Evolutionary conservation across 495 filamentous ascomycete genomes (phyloP), one percentile per base, ranked within the genome.

Genomic region (Jackrogersella multiformis): DNA sequence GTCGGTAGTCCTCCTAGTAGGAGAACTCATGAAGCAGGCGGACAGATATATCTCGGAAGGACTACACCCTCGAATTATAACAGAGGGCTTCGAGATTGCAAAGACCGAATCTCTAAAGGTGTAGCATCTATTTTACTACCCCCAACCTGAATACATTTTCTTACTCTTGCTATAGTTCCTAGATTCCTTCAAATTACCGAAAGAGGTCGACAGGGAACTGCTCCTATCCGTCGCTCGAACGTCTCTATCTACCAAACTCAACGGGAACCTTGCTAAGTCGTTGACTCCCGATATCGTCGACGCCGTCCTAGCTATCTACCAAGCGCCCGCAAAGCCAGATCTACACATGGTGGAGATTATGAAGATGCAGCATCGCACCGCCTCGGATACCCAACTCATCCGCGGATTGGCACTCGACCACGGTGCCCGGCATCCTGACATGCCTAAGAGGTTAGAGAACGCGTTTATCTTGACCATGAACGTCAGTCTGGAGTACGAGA

Each of bases 331-430:
- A 66, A 98, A 97, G 81, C 95, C 95, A 44, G 95, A 99, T 77
- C 79, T 99, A 64, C 94, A 98, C 80, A 99, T 99, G 95, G 85
- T 99, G 66, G 95, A 99, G 79, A 97, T 99, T 68, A 98, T 98
- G 96, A 97, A 96, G 75, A 99, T 99, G 95, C 95, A 98, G 77
- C 95, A 99, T 81, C 92, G 94, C 58, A 91, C 90, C 35, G 94
- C 95, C 45, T 91, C 95, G 9, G 95, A 99, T 77, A 99, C 95
- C 23, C 93, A 96, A 72, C 87, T 99, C 39, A 97, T 99, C 73
- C 87, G 89, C 64, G 95, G 95, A 55, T 85, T 99, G 30, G 95
- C 92, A 5, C 81, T 99, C 59, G 95, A 99, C 64, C 95, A 99
- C 77, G 95, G 95, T 68, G 95, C 95, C 4, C 86, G 95, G 73